Percentiles rank a stretch among this genome's conserved stretches.
Evolutionary conservation across 169 alveolate genomes (phyloP).

Genomic region (Plasmodium malariae): DNA sequence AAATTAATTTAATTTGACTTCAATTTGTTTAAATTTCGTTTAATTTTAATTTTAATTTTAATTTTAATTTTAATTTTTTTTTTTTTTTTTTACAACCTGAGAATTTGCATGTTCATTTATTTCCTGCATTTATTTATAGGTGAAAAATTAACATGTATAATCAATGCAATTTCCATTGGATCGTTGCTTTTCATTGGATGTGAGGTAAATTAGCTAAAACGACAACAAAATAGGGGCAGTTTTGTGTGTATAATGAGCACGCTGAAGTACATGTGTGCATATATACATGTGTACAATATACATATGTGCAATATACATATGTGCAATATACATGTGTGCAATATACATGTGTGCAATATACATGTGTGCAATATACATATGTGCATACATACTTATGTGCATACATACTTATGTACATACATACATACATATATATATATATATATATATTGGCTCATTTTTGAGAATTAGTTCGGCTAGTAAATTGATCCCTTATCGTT

Average conservation of each 20-base stretch:
- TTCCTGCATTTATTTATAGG: conserved; percentile 15
- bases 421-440: not conserved
- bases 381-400: not conserved
- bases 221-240: no score
- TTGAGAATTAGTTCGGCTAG: no score
- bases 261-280: not conserved
- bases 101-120: not conserved
- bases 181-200: conserved; percentile 62
- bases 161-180: conserved; percentile 58
- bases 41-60: no score
- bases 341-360: not conserved
- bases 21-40: no score
- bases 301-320: not conserved
- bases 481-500: no score
- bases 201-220: conserved; percentile 27
- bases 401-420: not conserved
- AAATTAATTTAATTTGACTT: no score
- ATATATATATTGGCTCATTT: not conserved
- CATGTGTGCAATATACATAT: not conserved
- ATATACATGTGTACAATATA: not conserved
- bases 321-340: not conserved
- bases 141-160: conserved; percentile 45
- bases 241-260: not conserved
- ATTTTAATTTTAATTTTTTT: no score
- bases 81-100: not conserved